phyloP scores from a whole-genome alignment of 2,329 filamentous ascomycete genomes.

The Mycosphaerella sp. region DNA sequence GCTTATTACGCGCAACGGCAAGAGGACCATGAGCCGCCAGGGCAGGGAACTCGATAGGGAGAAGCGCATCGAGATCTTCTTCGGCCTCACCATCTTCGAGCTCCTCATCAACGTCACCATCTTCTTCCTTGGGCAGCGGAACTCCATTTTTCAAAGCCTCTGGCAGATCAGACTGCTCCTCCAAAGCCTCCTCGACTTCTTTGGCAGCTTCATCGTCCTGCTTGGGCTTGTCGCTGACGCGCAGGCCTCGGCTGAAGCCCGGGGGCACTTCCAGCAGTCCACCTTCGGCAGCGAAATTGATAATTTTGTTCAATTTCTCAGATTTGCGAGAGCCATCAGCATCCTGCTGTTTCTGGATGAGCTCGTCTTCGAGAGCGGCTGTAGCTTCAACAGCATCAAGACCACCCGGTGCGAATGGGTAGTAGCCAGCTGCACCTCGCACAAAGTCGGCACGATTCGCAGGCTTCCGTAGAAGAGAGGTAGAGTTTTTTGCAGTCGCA shows the following conservation, averaged over 20 bases:
- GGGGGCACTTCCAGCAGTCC: slow-evolving; percentile 76
- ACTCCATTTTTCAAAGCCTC: slow-evolving; percentile 32
- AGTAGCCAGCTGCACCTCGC: slow-evolving; percentile 84
- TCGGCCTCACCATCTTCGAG: slow-evolving; percentile 39
- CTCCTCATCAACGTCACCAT: slow-evolving; percentile 41
- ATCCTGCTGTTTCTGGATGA: slow-evolving; percentile 46
- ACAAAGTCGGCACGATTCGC: slow-evolving; percentile 86
- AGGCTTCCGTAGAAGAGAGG: slow-evolving; percentile 78
- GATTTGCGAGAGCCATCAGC: slow-evolving; percentile 36
- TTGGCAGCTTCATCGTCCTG: slow-evolving; percentile 52
- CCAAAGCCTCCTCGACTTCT: slow-evolving; percentile 61
- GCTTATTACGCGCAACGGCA: slow-evolving; percentile 62
- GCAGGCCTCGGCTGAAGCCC: slow-evolving; percentile 71
- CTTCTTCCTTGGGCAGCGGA: slow-evolving; percentile 22
- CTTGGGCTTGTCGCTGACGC: slow-evolving; percentile 56
- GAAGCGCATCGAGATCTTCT: slow-evolving; percentile 70
- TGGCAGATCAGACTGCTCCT: slow-evolving; percentile 45
- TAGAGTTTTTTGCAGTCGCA: slow-evolving; percentile 91
- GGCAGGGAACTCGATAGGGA: slow-evolving; percentile 90
- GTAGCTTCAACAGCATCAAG: slow-evolving; percentile 80
- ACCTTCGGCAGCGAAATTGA: slow-evolving; percentile 70
- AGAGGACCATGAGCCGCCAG: slow-evolving; percentile 77
- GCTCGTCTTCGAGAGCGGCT: slow-evolving; percentile 74
- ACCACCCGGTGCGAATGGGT: slow-evolving; percentile 87
- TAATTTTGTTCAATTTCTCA: slow-evolving; percentile 68